phyloP scores from a whole-genome alignment of 495 filamentous ascomycete genomes.

The Elaphomyces granulatus region DNA sequence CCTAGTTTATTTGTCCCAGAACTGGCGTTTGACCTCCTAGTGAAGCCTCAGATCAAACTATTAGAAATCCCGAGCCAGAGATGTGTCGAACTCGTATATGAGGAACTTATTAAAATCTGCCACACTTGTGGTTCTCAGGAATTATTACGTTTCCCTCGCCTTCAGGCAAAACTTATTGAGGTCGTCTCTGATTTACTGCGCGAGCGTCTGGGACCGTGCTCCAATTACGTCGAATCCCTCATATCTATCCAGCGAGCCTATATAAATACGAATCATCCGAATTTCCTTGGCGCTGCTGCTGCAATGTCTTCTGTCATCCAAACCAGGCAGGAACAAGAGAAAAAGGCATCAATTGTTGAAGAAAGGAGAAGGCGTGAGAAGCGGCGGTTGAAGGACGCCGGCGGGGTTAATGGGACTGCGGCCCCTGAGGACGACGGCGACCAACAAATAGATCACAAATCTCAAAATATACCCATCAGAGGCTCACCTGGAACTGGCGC shows the following conservation, averaged over 20 bases:
- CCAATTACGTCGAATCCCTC: conserved; percentile 83
- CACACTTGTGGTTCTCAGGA: conserved; percentile 97
- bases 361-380: conserved; percentile 74
- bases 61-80: conserved; percentile 90
- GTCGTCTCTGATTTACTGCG: conserved; percentile 93
- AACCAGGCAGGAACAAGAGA: conserved; percentile 85
- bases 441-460: conserved; percentile 30
- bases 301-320: conserved; percentile 94
- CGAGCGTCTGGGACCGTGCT: conserved; percentile 78
- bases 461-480: conserved; percentile 41
- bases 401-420: conserved; percentile 57
- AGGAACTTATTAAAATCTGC: conserved; percentile 98
- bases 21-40: conserved; percentile 90
- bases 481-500: conserved; percentile 43
- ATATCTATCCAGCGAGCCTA: conserved; percentile 97
- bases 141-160: conserved; percentile 74
- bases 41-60: conserved; percentile 97
- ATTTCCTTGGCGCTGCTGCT: conserved; percentile 94
- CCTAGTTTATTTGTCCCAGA: conserved; percentile 95
- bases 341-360: conserved; percentile 62
- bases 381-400: conserved; percentile 65
- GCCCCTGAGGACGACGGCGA: conserved; percentile 62
- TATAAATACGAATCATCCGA: conserved; percentile 99
- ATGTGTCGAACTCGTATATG: conserved; percentile 95
- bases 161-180: conserved; percentile 95